Percentiles rank a stretch among this genome's conserved stretches.
phyloP scores from a whole-genome alignment of 257 asterid genomes.

The Eustoma russellianum region DNA sequence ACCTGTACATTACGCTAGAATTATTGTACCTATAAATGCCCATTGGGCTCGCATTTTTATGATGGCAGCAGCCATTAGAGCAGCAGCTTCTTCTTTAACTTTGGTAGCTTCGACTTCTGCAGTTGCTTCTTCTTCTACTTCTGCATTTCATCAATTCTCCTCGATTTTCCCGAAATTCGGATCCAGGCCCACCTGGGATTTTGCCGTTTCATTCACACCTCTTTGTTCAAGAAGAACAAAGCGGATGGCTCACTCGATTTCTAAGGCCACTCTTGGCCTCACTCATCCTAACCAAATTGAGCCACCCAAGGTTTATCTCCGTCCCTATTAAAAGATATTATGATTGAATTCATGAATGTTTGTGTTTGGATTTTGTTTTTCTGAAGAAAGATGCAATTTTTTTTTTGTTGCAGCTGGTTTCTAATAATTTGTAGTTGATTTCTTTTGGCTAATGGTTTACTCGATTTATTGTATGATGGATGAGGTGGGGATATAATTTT shows the following conservation, averaged over 20 bases:
- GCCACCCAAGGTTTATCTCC: constrained; percentile 23
- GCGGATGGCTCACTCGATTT: constrained; percentile 34
- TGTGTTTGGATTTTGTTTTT: too few relatives aligned
- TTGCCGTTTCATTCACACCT: constrained; percentile 23
- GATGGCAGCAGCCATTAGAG: constrained; percentile 32
- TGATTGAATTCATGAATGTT: too few relatives aligned
- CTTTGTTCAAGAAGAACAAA: constrained; percentile 22
- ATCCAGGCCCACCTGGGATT: constrained; percentile 15
- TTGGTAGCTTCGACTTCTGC: constrained; percentile 10
- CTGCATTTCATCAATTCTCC: constrained; percentile 3
- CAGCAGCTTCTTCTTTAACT: constrained; percentile 11
- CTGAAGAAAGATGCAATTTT: too few relatives aligned
- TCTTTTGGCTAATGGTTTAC: too few relatives aligned
- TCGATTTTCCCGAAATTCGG: constrained; percentile 22
- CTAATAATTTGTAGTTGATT: too few relatives aligned
- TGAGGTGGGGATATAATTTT: too few relatives aligned
- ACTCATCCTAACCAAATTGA: constrained; percentile 28
- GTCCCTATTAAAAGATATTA: neutral
- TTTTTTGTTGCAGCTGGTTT: too few relatives aligned
- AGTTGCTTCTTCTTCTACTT: neutral
- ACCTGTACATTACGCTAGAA: neutral
- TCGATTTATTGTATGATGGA: too few relatives aligned
- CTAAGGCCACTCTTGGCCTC: constrained; percentile 46
- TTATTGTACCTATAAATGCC: constrained; percentile 3
- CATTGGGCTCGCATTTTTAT: neutral